Evolutionary conservation across 2,329 filamentous ascomycete species (phyloP), one percentile per base, ranked within the genome.

Genomic region (Aspergillus sp.): DNA sequence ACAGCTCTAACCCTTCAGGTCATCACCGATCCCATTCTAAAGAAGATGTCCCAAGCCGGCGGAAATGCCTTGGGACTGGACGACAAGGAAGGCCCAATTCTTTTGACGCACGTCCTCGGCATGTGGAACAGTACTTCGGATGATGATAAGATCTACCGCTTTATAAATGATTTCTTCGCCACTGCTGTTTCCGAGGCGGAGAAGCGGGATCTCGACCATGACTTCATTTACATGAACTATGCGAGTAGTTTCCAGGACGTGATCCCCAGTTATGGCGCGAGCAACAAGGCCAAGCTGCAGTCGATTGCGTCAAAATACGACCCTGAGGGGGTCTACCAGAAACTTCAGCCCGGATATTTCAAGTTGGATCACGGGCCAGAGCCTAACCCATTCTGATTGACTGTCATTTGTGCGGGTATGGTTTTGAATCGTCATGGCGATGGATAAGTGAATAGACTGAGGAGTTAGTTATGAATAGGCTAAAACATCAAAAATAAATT

Each of bases 171-270:
- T 6, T 66, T 76, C 55, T 62, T 70, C 41, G 54, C 64, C 15
- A 57, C 66, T 39, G 63, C 75, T 52, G 58, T 65, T 45, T 60
- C 67, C 55, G 55, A 68, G 62, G 68, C 71, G 56, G 63, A 61
- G 64, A 37, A 70, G 69, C 9, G 27, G 27, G 27, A 31, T 0
- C 35, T 77, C 5, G 27, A 31, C 15, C 52, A 52, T 43, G 47
- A 53, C 8, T 60, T 52, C 17, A 58, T 79, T 23, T 81, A 80
- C 62, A 76, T 80, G 73, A 82, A 81, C 63, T 80, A 81, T 57
- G 79, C 79, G 6, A 71, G 70, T 53, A 68, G 71, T 65, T 76
- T 68, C 56, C 77, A 82, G 62, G 71, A 75, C 59, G 72, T 76
- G 1, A 63, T 81, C 40, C 57, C 65, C 4, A 73, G 74, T 33